These are phyloP conservation scores for Metarhizium guizhouense DNA, from an alignment of 2,329 filamentous ascomycete genomes.

Conservation along the genomic window DNA sequence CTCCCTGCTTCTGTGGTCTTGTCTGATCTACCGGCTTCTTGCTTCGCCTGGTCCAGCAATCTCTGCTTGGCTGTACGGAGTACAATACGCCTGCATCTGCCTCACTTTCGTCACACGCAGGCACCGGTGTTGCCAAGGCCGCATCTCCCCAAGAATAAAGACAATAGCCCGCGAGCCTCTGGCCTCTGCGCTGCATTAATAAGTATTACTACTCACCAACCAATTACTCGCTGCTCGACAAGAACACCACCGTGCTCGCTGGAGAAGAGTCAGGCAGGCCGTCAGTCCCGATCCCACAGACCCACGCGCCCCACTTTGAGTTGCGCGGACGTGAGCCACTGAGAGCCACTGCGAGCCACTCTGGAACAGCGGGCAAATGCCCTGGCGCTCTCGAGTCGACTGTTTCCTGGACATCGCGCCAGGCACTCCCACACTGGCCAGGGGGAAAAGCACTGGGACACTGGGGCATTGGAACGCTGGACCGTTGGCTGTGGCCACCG, in stretches of 20 bases:
- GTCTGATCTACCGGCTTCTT: neutral
- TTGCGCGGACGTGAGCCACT: neutral
- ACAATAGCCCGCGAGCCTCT: neutral
- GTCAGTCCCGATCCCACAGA: conserved; percentile 1
- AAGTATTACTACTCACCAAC: too few relatives aligned
- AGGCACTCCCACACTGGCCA: too few relatives aligned
- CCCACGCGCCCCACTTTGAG: conserved; percentile 3
- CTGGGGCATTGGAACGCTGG: too few relatives aligned
- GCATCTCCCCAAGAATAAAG: neutral
- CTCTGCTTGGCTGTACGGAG: neutral
- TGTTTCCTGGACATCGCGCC: too few relatives aligned
- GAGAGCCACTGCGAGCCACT: neutral
- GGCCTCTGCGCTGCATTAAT: neutral
- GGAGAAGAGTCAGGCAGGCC: too few relatives aligned
- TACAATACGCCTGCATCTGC: neutral
- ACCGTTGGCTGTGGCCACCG: too few relatives aligned
- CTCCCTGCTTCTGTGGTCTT: neutral
- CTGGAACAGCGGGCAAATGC: neutral
- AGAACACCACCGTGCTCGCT: too few relatives aligned
- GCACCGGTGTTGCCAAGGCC: neutral
- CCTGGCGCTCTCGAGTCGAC: too few relatives aligned
- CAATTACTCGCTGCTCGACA: too few relatives aligned
- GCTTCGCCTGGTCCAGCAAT: neutral
- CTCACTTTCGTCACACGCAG: neutral
- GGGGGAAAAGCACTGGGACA: too few relatives aligned